Base-by-base conservation (phyloP, 352 stramenopile genomes). In the Halophytophthora batemanensis region DNA sequence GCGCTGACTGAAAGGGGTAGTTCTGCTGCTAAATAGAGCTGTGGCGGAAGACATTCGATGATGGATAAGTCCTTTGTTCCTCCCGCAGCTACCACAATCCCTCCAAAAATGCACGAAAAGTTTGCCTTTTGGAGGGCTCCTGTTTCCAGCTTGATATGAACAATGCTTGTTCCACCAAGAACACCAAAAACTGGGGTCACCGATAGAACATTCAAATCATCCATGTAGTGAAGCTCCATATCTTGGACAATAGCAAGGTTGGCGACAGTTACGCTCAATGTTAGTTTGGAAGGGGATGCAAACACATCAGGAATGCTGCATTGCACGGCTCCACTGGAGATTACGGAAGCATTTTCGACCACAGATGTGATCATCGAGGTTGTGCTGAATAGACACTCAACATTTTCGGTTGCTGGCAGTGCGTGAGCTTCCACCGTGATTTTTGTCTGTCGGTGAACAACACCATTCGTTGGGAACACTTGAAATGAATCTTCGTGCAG, bases 31-130 rank as follows among this genome's bases (percentile, higher is more conserved):
- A 18, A 36, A 33, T 39, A 38, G 8, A 23, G 45, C 12, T 47
- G 13, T 31, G 72, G 69, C 2, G 62, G 56, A 3, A 59, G 33
- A 35, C 70, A 83, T 42, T 61, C 45, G 6, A 79, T 15, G 29
- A 50, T 34, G 13, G 50, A 64, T 18, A 12, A 57, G 37, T 58
- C 53, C 11, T 2, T 8, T 12, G 35, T 31, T 39, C 31, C 40
- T 12, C 40, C n/a, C 1, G 46, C 43, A 18, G 6, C 6, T 8
- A 54, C 45, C 22, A 53, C 17, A 12, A 29, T 40, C 4, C 31
- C 25, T 18, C 66, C 72, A 53, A 80, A 74, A 2, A 33, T 55
- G 35, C 72, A 82, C 5, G 44, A 31, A 37, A 64, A 78, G 12
- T 52, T 1, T 33, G 43, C 29, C 29, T 23, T 1, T 6, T 43